phyloP scores from a whole-genome alignment of 371 early-diverging fungal genomes.

The Entomophthora muscae region DNA sequence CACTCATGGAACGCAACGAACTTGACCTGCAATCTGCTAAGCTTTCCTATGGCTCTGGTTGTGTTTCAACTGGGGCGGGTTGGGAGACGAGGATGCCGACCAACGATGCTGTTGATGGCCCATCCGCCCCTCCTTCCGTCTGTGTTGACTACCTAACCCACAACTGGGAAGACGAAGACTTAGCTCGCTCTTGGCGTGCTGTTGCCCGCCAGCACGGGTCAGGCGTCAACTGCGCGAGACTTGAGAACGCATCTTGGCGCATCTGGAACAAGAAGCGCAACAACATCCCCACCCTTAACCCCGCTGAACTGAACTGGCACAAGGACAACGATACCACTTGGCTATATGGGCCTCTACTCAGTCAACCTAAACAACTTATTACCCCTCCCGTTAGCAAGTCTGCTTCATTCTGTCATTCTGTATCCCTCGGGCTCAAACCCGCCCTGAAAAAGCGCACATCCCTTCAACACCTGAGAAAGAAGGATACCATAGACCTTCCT shows the following conservation, averaged over 20 bases:
- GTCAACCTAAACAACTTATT: constrained; percentile 16
- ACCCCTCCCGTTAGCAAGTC: constrained; percentile 2
- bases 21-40: not conserved
- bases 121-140: constrained; percentile 11
- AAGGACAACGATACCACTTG: constrained; percentile 45
- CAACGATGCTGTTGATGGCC: constrained; percentile 6
- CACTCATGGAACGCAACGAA: not conserved
- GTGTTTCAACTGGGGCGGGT: not conserved
- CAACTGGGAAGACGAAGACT: constrained; percentile 35
- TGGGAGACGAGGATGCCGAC: not conserved
- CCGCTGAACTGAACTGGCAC: constrained; percentile 36
- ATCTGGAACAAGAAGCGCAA: constrained; percentile 41
- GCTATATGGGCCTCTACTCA: constrained; percentile 40
- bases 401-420: not conserved
- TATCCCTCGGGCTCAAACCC: constrained; percentile 5
- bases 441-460: constrained; percentile 7
- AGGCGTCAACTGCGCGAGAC: constrained; percentile 34
- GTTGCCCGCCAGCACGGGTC: constrained; percentile 30
- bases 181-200: constrained; percentile 28
- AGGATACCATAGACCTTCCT: constrained; percentile 12
- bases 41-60: not conserved
- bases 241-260: constrained; percentile 51
- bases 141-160: constrained; percentile 41
- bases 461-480: not conserved
- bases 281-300: constrained; percentile 31